Percentiles rank a stretch among this genome's conserved stretches.
phyloP scores from a whole-genome alignment of 1,139 yeast species.

The Magnusiomyces paraingens region DNA sequence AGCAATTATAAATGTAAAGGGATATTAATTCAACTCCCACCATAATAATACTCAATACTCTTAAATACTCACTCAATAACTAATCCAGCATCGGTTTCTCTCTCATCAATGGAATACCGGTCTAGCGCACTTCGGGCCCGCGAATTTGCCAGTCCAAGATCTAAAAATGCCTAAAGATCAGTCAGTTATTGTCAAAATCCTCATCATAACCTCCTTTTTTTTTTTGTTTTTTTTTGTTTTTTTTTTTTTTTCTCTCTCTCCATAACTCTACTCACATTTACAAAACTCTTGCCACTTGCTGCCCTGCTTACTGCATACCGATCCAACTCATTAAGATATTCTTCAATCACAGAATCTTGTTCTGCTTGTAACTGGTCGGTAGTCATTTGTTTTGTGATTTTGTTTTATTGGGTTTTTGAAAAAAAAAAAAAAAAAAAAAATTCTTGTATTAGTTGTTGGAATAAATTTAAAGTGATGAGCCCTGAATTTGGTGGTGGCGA shows the following conservation, averaged over 20 bases:
- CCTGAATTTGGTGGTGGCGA: too few species aligned
- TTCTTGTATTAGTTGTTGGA: too few species aligned
- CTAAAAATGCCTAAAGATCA: constrained; percentile 9
- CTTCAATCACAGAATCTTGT: too few species aligned
- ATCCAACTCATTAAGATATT: too few species aligned
- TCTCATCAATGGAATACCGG: constrained; percentile 8
- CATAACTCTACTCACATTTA: neutral
- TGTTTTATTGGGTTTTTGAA: neutral
- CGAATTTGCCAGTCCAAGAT: constrained; percentile 5
- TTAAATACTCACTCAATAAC: neutral
- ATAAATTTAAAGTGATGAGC: too few species aligned
- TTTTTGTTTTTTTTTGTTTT: neutral
- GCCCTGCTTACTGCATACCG: too few species aligned
- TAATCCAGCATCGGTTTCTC: neutral
- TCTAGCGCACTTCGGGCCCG: constrained; percentile 6
- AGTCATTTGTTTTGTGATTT: neutral
- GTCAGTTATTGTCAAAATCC: too few species aligned
- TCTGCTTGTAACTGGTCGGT: too few species aligned
- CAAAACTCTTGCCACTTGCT: neutral
- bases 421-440: too few species aligned
- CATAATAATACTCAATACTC: too few species aligned
- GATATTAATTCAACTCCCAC: too few species aligned
- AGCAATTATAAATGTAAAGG: neutral
- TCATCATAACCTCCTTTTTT: neutral
- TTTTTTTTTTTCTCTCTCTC: neutral